Base-by-base conservation (phyloP, 2,329 filamentous ascomycete genomes). In the Capronia coronata region DNA sequence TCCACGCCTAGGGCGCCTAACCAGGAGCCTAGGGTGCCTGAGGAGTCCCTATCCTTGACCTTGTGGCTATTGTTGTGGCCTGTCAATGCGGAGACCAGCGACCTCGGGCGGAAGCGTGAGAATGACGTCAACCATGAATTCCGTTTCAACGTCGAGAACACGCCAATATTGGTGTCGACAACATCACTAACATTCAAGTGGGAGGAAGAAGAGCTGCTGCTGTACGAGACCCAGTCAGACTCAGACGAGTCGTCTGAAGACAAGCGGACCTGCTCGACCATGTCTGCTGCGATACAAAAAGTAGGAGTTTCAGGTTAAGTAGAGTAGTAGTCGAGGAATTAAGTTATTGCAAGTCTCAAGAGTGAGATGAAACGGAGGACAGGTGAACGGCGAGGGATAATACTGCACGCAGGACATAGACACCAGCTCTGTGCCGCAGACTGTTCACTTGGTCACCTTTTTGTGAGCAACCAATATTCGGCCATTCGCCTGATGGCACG, bases 201-300 rank as follows among this genome's bases (percentile, higher is more conserved):
- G 11, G 7, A 16, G 37, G 49, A 48, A 35, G 46, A 48, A 29
- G 46, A 49, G 35, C 35, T 51, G 43, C 41, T 41, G 45, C 39
- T 51, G 42, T 43, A 54, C 1, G 54, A 56, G 10, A 49, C 48
- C 54, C 54, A 56, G 34, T 52, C 54, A 25, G 50, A 51, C 6
- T 52, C 54, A 25, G 50, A 51, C 6, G 45, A 43, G 16, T 48
- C 40, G 19, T 52, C 49, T 34, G 51, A 37, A 19, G 39, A 46
- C 19, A 32, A 16, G 25, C 37, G 32, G 6, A n/a, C n/a, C n/a
- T n/a, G n/a, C n/a, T n/a, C n/a, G n/a, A n/a, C n/a, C n/a, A n/a
- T n/a, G n/a, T n/a, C n/a, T n/a, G n/a, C n/a, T n/a, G n/a, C n/a
- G n/a, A n/a, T n/a, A n/a, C n/a, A n/a, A n/a, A n/a, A n/a, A n/a